These are phyloP conservation scores for Selaginella tamariscina DNA, from an alignment of 75 land plant genomes.

Conservation along the genomic window DNA sequence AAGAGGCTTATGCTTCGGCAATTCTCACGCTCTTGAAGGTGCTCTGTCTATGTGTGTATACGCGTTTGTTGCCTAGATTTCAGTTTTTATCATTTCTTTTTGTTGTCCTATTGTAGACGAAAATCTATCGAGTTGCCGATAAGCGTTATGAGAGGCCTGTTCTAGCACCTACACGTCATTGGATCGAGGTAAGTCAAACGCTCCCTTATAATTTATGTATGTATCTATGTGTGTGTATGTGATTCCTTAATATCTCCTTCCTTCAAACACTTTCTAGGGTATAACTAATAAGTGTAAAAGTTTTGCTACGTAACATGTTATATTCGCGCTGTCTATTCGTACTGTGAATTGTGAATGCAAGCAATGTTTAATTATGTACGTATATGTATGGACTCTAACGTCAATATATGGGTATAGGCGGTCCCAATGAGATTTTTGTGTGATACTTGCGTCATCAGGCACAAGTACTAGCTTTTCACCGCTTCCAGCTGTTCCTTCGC, in stretches of 20 bases:
- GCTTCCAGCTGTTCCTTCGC: slow-evolving; percentile 44
- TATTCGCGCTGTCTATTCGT: no score
- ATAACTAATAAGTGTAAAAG: no score
- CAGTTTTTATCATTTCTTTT: background rate
- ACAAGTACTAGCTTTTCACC: slow-evolving; percentile 15
- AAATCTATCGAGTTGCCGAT: slow-evolving; percentile 65
- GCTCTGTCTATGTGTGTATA: no score
- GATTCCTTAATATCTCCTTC: no score
- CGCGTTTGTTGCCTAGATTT: background rate
- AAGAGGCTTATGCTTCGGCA: slow-evolving; percentile 94
- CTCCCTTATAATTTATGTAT: no score
- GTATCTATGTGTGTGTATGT: no score
- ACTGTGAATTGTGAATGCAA: no score
- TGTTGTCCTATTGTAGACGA: slow-evolving; percentile 36
- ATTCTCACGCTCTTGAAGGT: slow-evolving; percentile 79
- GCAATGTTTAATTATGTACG: no score
- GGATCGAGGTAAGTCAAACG: slow-evolving; percentile 98
- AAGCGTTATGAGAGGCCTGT: slow-evolving; percentile 80
- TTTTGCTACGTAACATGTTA: no score
- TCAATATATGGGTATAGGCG: slow-evolving; percentile 42
- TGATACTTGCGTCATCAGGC: slow-evolving; percentile 54
- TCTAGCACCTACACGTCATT: slow-evolving; percentile 52
- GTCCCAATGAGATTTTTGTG: slow-evolving; percentile 66
- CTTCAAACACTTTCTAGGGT: no score
- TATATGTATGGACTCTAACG: no score